Percentiles rank a stretch among this genome's conserved stretches.
These are phyloP conservation scores for Stachybotrys echinatus DNA, from an alignment of 2,329 filamentous ascomycete genomes.

Conservation along the genomic window DNA sequence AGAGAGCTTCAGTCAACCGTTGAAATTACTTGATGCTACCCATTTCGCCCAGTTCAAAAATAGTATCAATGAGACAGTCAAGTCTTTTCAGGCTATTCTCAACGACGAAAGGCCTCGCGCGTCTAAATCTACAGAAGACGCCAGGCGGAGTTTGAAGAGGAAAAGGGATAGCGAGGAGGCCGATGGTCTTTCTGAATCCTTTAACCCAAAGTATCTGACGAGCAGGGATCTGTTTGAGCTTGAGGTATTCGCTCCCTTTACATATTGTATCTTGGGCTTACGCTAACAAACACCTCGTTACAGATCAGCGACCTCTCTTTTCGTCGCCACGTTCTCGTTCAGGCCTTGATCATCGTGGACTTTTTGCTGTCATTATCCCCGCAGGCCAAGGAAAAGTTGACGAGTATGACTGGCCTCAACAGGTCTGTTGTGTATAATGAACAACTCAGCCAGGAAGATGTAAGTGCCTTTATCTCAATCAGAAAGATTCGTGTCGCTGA, in stretches of 20 bases:
- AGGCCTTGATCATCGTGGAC: constrained; percentile 89
- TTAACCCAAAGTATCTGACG: constrained; percentile 98
- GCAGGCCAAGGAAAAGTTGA: constrained; percentile 73
- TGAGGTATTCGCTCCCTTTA: constrained; percentile 53
- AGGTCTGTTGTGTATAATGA: constrained; percentile 80
- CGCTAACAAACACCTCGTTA: constrained; percentile 14
- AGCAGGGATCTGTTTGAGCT: constrained; percentile 93
- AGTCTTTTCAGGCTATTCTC: constrained; percentile 46
- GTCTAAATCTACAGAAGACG: constrained; percentile 55
- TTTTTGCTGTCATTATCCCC: constrained; percentile 89
- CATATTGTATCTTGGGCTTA: neutral
- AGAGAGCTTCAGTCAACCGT: constrained; percentile 85
- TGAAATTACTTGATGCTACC: constrained; percentile 66
- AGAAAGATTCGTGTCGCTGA: neutral
- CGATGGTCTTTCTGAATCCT: constrained; percentile 45
- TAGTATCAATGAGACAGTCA: constrained; percentile 63
- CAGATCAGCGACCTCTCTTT: constrained; percentile 92
- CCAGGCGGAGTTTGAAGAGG: constrained; percentile 62
- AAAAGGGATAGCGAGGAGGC: constrained; percentile 55
- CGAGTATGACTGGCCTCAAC: constrained; percentile 63
- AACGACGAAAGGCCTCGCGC: constrained; percentile 39
- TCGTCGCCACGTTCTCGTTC: constrained; percentile 87
- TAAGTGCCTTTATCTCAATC: constrained; percentile 39
- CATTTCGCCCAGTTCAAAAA: constrained; percentile 78
- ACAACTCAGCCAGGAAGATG: constrained; percentile 79